Percentiles rank a stretch among this genome's conserved stretches.
Conservation (phyloP, 2,329 filamentous ascomycete genomes). For the Calonectria pauciramosa region DNA sequence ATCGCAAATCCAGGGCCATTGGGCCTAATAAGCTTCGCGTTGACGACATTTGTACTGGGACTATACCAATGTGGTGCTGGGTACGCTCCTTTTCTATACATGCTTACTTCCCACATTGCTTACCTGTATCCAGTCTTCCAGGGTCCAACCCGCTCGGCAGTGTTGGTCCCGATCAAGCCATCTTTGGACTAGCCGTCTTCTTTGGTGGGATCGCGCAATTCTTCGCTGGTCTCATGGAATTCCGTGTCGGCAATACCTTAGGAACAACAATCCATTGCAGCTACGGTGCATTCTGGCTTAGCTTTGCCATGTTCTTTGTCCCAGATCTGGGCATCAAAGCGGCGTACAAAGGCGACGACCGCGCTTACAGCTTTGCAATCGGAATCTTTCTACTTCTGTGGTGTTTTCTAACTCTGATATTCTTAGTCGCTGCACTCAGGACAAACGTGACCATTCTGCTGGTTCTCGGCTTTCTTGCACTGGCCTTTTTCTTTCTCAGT, state of each 20-base stretch:
- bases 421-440: slow-evolving; percentile 68
- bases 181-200: slow-evolving; percentile 54
- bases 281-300: slow-evolving; percentile 74
- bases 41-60: slow-evolving; percentile 73
- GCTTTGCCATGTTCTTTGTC: slow-evolving; percentile 69
- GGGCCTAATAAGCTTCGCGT: slow-evolving; percentile 73
- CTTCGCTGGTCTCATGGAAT: slow-evolving; percentile 72
- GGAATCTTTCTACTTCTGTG: slow-evolving; percentile 72
- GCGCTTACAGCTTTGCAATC: slow-evolving; percentile 63
- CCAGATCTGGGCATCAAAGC: slow-evolving; percentile 64
- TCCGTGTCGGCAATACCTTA: slow-evolving; percentile 71
- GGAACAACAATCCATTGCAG: slow-evolving; percentile 72
- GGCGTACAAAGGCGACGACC: slow-evolving; percentile 55
- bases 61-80: slow-evolving; percentile 60
- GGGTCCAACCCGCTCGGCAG: slow-evolving; percentile 49
- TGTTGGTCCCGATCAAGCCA: slow-evolving; percentile 53
- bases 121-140: slow-evolving; percentile 46
- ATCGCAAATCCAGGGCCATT: slow-evolving; percentile 73
- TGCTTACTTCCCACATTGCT: neutral
- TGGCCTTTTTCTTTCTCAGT: slow-evolving; percentile 72
- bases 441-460: slow-evolving; percentile 71
- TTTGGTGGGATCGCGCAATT: slow-evolving; percentile 79
- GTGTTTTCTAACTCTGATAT: slow-evolving; percentile 71
- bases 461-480: slow-evolving; percentile 69
- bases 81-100: slow-evolving; percentile 54